phyloP scores from a whole-genome alignment of 2,329 filamentous ascomycete species.

The Fusarium sp. region DNA sequence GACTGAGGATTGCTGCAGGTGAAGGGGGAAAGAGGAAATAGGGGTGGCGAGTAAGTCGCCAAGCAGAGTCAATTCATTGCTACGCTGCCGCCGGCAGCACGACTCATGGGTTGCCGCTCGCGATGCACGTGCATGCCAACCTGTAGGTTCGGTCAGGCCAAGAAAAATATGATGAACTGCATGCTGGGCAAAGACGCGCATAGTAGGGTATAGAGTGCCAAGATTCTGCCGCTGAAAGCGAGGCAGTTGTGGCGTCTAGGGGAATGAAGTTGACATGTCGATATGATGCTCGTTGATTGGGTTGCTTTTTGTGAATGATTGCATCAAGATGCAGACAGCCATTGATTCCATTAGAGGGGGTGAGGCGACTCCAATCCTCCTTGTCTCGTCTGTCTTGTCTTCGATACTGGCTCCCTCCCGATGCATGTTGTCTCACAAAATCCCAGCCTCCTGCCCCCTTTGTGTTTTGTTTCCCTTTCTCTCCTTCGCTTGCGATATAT shows the following conservation, averaged over 20 bases:
- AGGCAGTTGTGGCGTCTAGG: background rate
- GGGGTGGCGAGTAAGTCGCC: background rate
- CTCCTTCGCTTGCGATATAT: background rate
- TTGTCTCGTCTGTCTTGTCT: background rate
- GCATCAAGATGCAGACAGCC: background rate
- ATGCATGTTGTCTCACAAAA: background rate
- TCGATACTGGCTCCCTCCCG: background rate
- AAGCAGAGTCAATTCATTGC: background rate
- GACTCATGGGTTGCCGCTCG: background rate
- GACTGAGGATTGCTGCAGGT: background rate
- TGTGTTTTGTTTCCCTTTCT: background rate
- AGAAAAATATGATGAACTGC: background rate
- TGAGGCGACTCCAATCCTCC: background rate
- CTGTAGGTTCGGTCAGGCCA: background rate
- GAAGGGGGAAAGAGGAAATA: constrained; percentile 1
- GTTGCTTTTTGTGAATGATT: too few species aligned
- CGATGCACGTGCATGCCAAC: constrained; percentile 1
- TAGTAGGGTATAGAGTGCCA: background rate
- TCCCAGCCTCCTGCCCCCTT: background rate
- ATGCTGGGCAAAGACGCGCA: too few species aligned
- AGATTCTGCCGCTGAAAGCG: background rate
- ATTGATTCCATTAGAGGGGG: background rate
- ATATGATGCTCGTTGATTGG: background rate
- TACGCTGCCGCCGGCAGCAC: constrained; percentile 3
- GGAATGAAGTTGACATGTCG: background rate